Evolutionary conservation across 1,284 basidiomycete genomes (phyloP).

Genomic region (Entoloma clypeatum): DNA sequence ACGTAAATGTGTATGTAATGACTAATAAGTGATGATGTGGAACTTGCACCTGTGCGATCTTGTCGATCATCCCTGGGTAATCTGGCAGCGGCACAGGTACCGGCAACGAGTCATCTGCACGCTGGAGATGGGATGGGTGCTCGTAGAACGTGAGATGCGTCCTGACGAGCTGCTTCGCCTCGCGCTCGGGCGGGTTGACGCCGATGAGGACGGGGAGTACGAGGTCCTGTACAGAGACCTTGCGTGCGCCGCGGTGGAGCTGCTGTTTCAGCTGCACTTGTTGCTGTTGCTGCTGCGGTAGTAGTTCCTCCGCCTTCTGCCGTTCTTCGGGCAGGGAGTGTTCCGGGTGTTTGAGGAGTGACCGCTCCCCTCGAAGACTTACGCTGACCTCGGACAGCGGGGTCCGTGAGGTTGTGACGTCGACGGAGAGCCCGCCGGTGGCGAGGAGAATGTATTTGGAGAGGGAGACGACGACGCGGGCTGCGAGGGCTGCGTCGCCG

Average conservation of each 20-base stretch:
- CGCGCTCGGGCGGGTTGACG: slow-evolving; percentile 50
- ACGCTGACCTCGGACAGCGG: too few species aligned
- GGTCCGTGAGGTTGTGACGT: slow-evolving; percentile 21
- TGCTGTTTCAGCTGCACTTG: neutral
- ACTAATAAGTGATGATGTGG: neutral
- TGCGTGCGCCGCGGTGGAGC: too few species aligned
- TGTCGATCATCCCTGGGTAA: slow-evolving; percentile 32
- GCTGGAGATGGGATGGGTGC: slow-evolving; percentile 4
- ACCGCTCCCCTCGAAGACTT: too few species aligned
- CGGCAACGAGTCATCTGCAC: too few species aligned
- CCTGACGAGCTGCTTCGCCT: slow-evolving; percentile 45
- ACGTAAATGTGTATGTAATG: neutral
- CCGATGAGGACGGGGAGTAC: slow-evolving; percentile 44
- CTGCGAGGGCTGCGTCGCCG: slow-evolving; percentile 26
- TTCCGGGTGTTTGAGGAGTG: too few species aligned
- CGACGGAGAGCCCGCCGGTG: slow-evolving; percentile 28
- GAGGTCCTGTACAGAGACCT: slow-evolving; percentile 35
- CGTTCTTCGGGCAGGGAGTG: too few species aligned
- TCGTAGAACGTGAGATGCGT: slow-evolving; percentile 39
- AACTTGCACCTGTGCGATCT: slow-evolving; percentile 30
- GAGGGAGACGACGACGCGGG: slow-evolving; percentile 35
- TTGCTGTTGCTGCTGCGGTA: too few species aligned
- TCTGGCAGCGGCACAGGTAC: slow-evolving; percentile 26
- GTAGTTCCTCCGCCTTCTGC: too few species aligned
- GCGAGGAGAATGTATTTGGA: slow-evolving; percentile 45